Conservation (phyloP, 129 eudicot species). For the Lactuca saligna region DNA sequence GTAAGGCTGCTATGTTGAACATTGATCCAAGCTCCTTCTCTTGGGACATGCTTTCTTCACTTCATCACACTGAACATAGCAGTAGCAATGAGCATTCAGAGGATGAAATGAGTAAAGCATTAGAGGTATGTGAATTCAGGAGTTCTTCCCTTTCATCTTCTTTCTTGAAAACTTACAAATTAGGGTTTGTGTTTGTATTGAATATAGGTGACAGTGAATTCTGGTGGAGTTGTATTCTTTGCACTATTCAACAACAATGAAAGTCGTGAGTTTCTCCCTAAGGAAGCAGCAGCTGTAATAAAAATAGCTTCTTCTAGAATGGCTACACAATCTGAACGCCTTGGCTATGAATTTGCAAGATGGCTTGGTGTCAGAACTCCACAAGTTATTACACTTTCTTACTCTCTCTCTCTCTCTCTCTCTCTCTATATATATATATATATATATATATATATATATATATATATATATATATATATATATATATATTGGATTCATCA, state of each 20-base stretch:
- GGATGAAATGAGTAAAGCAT: conserved; percentile 79
- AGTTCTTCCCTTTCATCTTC: neutral
- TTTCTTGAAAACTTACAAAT: neutral
- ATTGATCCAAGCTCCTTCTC: conserved; percentile 80
- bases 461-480: no score
- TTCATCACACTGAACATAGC: conserved; percentile 93
- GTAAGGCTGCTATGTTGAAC: conserved; percentile 84
- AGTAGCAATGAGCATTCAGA: conserved; percentile 83
- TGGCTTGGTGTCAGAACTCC: conserved; percentile 97
- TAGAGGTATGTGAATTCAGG: conserved; percentile 59
- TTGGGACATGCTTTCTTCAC: conserved; percentile 94
- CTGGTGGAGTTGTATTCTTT: conserved; percentile 98
- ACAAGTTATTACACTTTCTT: conserved; percentile 61
- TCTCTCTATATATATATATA: no score
- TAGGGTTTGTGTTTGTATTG: neutral
- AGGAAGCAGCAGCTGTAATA: conserved; percentile 91
- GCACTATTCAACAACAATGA: conserved; percentile 73
- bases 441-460: no score
- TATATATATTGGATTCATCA: conserved; percentile 7
- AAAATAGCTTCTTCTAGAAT: conserved; percentile 94
- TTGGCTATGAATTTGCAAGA: conserved; percentile 96
- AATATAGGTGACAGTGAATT: conserved; percentile 91
- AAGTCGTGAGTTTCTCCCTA: conserved; percentile 58
- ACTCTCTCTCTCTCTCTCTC: conserved; percentile 24
- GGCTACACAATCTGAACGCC: conserved; percentile 98